A percentile compares a stretch with the other conserved stretches of the same genome.
Evolutionary conservation across 495 filamentous ascomycete species (phyloP).

Genomic region (Cladorrhinum samala): DNA sequence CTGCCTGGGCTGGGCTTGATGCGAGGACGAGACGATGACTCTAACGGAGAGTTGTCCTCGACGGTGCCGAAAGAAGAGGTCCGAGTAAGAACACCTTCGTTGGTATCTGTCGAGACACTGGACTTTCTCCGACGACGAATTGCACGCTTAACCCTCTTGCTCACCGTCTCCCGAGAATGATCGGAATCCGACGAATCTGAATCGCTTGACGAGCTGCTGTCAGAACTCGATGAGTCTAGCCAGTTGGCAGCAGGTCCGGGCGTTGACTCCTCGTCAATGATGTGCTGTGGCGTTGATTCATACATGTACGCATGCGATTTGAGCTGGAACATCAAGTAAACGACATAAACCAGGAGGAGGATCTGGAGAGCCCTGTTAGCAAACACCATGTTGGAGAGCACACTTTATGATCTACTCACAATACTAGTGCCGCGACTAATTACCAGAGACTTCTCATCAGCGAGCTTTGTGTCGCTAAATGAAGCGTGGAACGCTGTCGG

Average conservation of each 20-base stretch:
- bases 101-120: slow-evolving; percentile 59
- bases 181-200: slow-evolving; percentile 56
- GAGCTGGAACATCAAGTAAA: slow-evolving; percentile 84
- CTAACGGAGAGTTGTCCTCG: slow-evolving; percentile 25
- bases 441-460: slow-evolving; percentile 63
- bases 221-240: slow-evolving; percentile 63
- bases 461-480: slow-evolving; percentile 51
- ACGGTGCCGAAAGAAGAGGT: slow-evolving; percentile 33
- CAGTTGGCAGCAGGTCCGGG: slow-evolving; percentile 74
- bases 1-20: slow-evolving; percentile 1
- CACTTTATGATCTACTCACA: too few species aligned
- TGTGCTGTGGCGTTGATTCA: slow-evolving; percentile 76
- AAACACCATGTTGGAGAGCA: too few species aligned
- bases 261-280: slow-evolving; percentile 80
- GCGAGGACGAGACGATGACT: slow-evolving; percentile 28
- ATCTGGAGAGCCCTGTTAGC: slow-evolving; percentile 36
- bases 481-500: slow-evolving; percentile 80
- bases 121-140: slow-evolving; percentile 70
- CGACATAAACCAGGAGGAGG: slow-evolving; percentile 69
- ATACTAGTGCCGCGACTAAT: slow-evolving; percentile 85
- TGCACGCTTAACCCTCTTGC: slow-evolving; percentile 64
- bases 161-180: slow-evolving; percentile 62
- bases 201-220: slow-evolving; percentile 48
- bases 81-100: slow-evolving; percentile 24
- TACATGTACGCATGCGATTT: slow-evolving; percentile 89